Conservation (phyloP, 768 basidiomycete species). For the Pleurotus citrinopileatus region DNA sequence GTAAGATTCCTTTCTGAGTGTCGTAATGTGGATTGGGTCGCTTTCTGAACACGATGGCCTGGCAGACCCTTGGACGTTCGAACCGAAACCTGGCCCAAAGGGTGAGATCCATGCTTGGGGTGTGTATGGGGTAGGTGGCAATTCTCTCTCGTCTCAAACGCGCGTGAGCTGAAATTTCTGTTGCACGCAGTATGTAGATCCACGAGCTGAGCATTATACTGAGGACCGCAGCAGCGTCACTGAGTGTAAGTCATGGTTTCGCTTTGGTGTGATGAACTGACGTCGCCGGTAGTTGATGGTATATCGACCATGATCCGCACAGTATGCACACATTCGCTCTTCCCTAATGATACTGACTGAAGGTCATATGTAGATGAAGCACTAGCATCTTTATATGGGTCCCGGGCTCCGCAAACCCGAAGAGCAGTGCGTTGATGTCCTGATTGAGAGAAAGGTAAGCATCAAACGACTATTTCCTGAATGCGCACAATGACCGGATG, state of each 20-base stretch:
- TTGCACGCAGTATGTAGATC: slow-evolving; percentile 2
- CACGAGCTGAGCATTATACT: slow-evolving; percentile 3
- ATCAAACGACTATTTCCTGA: no score
- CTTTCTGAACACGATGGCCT: neutral
- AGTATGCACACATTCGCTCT: slow-evolving; percentile 8
- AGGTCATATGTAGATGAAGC: no score
- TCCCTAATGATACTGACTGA: neutral
- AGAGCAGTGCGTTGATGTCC: slow-evolving; percentile 21
- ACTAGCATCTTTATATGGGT: slow-evolving; percentile 14
- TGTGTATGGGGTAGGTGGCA: slow-evolving; percentile 19
- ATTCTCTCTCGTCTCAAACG: neutral
- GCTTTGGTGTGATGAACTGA: no score
- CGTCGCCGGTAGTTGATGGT: slow-evolving; percentile 21
- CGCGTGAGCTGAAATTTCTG: neutral
- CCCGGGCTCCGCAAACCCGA: slow-evolving; percentile 16
- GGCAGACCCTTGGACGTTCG: slow-evolving; percentile 20
- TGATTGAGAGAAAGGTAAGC: slow-evolving; percentile 23
- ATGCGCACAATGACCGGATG: no score
- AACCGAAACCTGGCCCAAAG: slow-evolving; percentile 20
- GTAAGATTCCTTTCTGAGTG: slow-evolving; percentile 11
- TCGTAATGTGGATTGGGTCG: neutral
- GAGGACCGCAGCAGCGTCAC: neutral
- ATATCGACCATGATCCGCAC: slow-evolving; percentile 17
- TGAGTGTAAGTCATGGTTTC: slow-evolving; percentile 7
- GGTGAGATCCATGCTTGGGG: slow-evolving; percentile 30